Base-by-base conservation (phyloP, 176 grass and related monocot genomes). In the Aechmea fasciata region DNA sequence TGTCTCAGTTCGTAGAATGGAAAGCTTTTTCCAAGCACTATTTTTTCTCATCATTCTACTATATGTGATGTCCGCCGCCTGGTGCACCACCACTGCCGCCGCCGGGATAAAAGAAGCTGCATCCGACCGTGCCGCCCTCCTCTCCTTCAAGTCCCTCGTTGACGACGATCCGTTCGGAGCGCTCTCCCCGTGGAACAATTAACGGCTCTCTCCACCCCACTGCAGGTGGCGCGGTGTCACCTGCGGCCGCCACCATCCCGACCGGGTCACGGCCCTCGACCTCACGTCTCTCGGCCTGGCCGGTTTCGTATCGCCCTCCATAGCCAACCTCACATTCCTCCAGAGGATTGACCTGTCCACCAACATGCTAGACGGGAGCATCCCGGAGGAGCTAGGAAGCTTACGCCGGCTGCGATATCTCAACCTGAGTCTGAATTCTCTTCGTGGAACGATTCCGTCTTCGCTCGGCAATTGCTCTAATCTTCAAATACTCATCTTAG, bases 171-270 rank as follows among this genome's bases (percentile, higher is more conserved):
- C 82, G 11, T 20, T 26, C 0, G 3, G 50, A 7, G 13, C 22
- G 14, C 49, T 89, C 3, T 2, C 67, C 15, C 70, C 82, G 20
- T 89, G 82, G 87, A 73, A 50, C 17, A 19, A n/a, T 3, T 33
- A 72, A 84, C n/a, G 0, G 26, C 2, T 77, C 87, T 29, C 1
- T 73, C 64, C 15, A 51, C 48, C 6, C 0, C 71, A 74, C 69
- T 90, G 87, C 66, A 8, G 0, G 10, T 90, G 83, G 87, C 28
- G 72, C 3, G 83, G 87, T 0, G 69, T 90, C 12, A 51, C 51
- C 0, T 90, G 87, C 76, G 47, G 76, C 17, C 4, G 10, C 2
- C 1, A 0, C 0, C 0, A 15, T 0, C 66, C 51, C 1, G 66
- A 0, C 9, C 76, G 80, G 51, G 77, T 65, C 8, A 49, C 33